phyloP scores from a whole-genome alignment of 148 eudicot genomes.

The Camellia lanceoleosa region DNA sequence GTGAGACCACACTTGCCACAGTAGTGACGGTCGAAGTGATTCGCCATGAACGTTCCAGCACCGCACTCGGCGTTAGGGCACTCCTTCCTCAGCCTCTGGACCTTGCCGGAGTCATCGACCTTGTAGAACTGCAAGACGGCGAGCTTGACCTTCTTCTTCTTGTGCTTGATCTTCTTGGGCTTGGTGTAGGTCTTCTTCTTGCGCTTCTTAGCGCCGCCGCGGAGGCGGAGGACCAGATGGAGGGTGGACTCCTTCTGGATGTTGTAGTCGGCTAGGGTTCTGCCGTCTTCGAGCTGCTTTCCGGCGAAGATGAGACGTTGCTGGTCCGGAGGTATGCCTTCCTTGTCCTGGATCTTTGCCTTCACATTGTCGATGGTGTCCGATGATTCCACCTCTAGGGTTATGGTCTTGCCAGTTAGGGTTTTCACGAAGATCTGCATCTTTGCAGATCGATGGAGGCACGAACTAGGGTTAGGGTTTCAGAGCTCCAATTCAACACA shows the following conservation, averaged over 20 bases:
- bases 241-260: too few species aligned
- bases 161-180: constrained; percentile 51
- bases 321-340: not conserved
- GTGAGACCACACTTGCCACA: constrained; percentile 46
- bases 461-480: not conserved
- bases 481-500: not conserved
- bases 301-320: not conserved
- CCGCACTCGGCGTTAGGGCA: constrained; percentile 42
- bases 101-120: constrained; percentile 42
- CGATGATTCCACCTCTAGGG: not conserved
- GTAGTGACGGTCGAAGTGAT: constrained; percentile 41
- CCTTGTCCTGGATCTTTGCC: too few species aligned
- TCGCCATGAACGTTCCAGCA: constrained; percentile 43
- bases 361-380: too few species aligned
- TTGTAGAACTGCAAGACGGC: constrained; percentile 34
- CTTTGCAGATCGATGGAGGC: not conserved
- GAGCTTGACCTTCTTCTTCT: constrained; percentile 41
- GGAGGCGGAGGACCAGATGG: constrained; percentile 36
- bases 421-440: not conserved
- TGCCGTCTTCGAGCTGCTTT: not conserved
- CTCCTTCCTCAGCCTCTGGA: constrained; percentile 35
- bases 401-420: not conserved
- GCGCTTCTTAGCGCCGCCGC: constrained; percentile 45
- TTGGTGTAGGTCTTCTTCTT: constrained; percentile 51
- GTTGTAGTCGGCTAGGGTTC: not conserved